phyloP scores from a whole-genome alignment of 2,329 filamentous ascomycete species.

The Juglanconis sp. region DNA sequence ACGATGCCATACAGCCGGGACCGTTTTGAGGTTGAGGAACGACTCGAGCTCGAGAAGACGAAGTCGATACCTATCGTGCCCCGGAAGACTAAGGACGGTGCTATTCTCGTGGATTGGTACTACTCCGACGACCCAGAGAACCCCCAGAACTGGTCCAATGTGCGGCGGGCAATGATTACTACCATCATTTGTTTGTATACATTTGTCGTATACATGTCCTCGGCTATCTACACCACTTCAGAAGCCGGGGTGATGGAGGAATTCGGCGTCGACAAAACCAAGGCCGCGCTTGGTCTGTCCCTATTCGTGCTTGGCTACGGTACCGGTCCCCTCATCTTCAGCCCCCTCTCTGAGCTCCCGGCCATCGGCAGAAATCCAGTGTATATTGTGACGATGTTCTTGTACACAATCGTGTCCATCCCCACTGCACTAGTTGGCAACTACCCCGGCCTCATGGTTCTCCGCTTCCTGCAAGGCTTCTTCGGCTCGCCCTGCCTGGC shows the following conservation, averaged over 20 bases:
- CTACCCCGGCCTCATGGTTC: slow-evolving; percentile 60
- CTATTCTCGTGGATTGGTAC: slow-evolving; percentile 37
- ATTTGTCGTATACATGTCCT: slow-evolving; percentile 38
- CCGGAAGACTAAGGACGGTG: slow-evolving; percentile 26
- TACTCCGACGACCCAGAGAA: slow-evolving; percentile 48
- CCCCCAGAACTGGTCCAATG: slow-evolving; percentile 46
- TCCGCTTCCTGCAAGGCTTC: slow-evolving; percentile 64
- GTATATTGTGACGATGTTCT: slow-evolving; percentile 64
- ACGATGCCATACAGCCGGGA: slow-evolving; percentile 24
- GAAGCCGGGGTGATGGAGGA: slow-evolving; percentile 41
- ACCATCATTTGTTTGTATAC: slow-evolving; percentile 47
- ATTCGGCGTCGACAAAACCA: slow-evolving; percentile 45
- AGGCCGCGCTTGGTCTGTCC: slow-evolving; percentile 50
- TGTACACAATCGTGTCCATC: slow-evolving; percentile 66
- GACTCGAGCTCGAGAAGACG: slow-evolving; percentile 25
- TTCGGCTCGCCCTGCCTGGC: slow-evolving; percentile 65
- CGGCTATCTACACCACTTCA: slow-evolving; percentile 38
- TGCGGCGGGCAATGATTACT: slow-evolving; percentile 34
- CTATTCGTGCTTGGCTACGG: slow-evolving; percentile 50
- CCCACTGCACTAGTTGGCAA: slow-evolving; percentile 62
- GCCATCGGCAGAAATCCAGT: slow-evolving; percentile 61
- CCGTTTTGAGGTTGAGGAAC: slow-evolving; percentile 23
- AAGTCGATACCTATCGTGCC: slow-evolving; percentile 28
- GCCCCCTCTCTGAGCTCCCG: slow-evolving; percentile 57
- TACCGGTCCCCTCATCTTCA: slow-evolving; percentile 50